Conservation (phyloP, 352 stramenopile species). For the Phytophthora multivora region DNA sequence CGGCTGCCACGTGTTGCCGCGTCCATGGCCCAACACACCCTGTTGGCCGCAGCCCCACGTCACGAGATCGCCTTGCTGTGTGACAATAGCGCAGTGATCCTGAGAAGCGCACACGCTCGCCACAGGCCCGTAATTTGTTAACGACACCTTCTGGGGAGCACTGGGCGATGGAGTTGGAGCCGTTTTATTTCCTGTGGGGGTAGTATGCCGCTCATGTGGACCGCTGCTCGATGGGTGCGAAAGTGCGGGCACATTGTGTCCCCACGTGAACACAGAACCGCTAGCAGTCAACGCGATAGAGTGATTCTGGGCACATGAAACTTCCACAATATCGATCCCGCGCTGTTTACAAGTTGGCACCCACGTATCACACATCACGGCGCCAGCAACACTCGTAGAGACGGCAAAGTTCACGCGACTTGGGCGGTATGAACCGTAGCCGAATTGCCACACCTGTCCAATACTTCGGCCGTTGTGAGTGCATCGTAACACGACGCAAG, state of each 20-base stretch:
- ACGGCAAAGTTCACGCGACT: conserved; percentile 63
- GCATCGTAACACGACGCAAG: conserved; percentile 69
- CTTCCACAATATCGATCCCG: conserved; percentile 59
- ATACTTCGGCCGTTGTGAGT: conserved; percentile 54
- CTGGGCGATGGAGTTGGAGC: conserved; percentile 34
- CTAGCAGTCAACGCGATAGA: conserved; percentile 73
- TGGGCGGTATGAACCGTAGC: conserved; percentile 71
- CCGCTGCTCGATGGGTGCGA: conserved; percentile 42
- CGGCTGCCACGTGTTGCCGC: conserved; percentile 77
- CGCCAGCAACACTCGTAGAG: conserved; percentile 2
- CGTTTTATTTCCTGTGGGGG: conserved; percentile 20
- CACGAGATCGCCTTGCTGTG: conserved; percentile 62
- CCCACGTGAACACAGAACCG: conserved; percentile 79
- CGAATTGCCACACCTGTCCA: conserved; percentile 83
- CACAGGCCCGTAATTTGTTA: conserved; percentile 50
- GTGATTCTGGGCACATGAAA: conserved; percentile 81
- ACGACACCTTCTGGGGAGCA: conserved; percentile 50
- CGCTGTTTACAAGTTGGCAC: conserved; percentile 58
- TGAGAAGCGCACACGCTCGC: conserved; percentile 72
- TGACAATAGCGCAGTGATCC: conserved; percentile 80
- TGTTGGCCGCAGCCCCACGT: conserved; percentile 78
- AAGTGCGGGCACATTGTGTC: conserved; percentile 69
- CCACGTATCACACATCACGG: conserved; percentile 64
- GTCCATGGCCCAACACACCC: conserved; percentile 72
- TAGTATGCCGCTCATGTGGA: conserved; percentile 4